These are phyloP conservation scores for Metschnikowia peoriensis DNA, from an alignment of 805 yeast genomes.

Conservation along the genomic window DNA sequence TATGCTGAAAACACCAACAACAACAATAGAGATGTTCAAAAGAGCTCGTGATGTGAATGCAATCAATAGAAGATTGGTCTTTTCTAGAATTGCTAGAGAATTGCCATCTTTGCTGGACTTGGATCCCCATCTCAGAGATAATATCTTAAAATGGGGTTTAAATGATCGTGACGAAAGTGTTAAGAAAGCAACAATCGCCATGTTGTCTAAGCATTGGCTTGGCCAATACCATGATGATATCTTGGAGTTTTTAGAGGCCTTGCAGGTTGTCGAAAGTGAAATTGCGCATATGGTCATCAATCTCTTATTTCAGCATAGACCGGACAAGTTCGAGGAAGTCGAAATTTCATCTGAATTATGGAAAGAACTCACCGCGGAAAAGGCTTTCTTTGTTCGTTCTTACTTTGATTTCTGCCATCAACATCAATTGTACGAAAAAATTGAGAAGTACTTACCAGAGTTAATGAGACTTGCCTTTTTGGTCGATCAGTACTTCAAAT, in stretches of 20 bases:
- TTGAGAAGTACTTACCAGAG: constrained; percentile 77
- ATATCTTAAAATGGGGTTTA: constrained; percentile 78
- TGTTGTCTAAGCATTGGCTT: constrained; percentile 75
- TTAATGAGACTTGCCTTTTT: constrained; percentile 65
- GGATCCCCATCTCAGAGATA: constrained; percentile 58
- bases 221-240: constrained; percentile 66
- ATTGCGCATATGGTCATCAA: constrained; percentile 68
- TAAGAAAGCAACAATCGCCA: constrained; percentile 62
- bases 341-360: constrained; percentile 66
- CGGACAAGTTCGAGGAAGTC: constrained; percentile 60
- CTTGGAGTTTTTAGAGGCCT: constrained; percentile 63
- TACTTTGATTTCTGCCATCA: constrained; percentile 64
- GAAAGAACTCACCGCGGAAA: constrained; percentile 69
- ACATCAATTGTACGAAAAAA: constrained; percentile 47
- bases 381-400: constrained; percentile 66
- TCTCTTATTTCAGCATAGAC: constrained; percentile 57
- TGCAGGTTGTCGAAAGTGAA: constrained; percentile 67
- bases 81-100: constrained; percentile 62
- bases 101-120: constrained; percentile 53
- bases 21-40: constrained; percentile 62
- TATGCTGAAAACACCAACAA: constrained; percentile 51
- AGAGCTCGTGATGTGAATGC: constrained; percentile 80
- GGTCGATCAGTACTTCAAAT: constrained; percentile 54
- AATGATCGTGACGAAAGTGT: constrained; percentile 81
- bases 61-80: constrained; percentile 70